Evolutionary conservation across 2,329 filamentous ascomycete species (phyloP), one percentile per base, ranked within the genome.

Genomic region (Aspergillus versicolor): DNA sequence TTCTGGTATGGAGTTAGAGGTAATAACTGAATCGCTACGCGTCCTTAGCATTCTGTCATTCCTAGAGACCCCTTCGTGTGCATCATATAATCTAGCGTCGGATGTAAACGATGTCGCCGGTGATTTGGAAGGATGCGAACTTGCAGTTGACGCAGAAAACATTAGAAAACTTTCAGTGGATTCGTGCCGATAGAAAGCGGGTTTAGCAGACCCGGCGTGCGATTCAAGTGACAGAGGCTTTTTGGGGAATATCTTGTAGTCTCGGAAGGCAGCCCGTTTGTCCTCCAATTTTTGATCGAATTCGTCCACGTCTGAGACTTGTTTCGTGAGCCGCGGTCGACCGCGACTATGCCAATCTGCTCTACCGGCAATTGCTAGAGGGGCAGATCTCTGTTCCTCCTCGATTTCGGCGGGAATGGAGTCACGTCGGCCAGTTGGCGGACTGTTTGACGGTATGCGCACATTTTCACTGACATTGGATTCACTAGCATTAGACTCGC

Each of bases 131-230:
- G 73, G 77, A 52, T 82, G 77, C 5, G 84, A 87, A 58, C 78
- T 79, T 59, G 82, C 82, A 1, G 82, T 82, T 9, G 84, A 84
- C n/a, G 82, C 81, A 40, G 83, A 85, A 61, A 87, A 85, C 81
- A 87, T 86, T 21, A 80, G 75, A 62, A 87, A 86, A 67, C 84
- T 87, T 60, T 87, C 84, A 6, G 80, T 78, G 22, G 84, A 87
- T 62, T 85, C 80, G 63, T 84, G 82, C 37, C 82, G 79, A 66
- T 60, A 79, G 64, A 74, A 74, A 62, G 65, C 65, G 58, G 71
- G 67, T 46, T 67, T 67, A 40, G 57, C 67, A 13, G 63, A 56
- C 19, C 69, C 67, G 19, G 70, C 62, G 21, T 72, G 64, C 9
- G 77, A 72, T 47, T 82, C 81, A 46, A 83, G 73, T 22, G 73